Conservation (phyloP, 306 rosid species). For the Casuarina glauca region DNA sequence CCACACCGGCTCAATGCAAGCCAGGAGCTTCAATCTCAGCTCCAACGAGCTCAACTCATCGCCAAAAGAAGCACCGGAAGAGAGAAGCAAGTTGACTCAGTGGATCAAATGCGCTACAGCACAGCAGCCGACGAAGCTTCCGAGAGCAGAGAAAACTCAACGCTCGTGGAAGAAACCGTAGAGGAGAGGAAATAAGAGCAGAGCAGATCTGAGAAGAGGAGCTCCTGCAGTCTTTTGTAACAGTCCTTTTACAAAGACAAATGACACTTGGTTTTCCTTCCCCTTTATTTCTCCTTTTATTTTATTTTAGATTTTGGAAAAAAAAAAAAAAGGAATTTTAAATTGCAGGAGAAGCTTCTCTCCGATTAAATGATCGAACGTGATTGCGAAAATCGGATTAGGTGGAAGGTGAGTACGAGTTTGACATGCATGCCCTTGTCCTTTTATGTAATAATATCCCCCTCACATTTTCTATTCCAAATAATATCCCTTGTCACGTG, state of each 20-base stretch:
- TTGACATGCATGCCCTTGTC: constrained; percentile 26
- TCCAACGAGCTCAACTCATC: constrained; percentile 23
- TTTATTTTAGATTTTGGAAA: background rate
- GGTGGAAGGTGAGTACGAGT: constrained; percentile 21
- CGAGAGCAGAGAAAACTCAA: background rate
- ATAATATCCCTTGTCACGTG: background rate
- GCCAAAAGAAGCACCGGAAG: constrained; percentile 9
- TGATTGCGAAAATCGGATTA: constrained; percentile 9
- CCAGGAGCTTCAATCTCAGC: constrained; percentile 3
- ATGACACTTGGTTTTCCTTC: constrained; percentile 36
- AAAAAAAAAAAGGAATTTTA: background rate
- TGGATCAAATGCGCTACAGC: constrained; percentile 17
- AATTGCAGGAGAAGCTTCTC: constrained; percentile 49
- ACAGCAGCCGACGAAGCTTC: constrained; percentile 20
- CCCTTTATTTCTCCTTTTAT: constrained; percentile 23
- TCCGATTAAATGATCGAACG: constrained; percentile 2
- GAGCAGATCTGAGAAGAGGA: constrained; percentile 39
- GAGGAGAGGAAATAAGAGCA: constrained; percentile 16
- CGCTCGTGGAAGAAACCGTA: background rate
- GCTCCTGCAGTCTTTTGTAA: constrained; percentile 19
- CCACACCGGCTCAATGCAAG: constrained; percentile 29
- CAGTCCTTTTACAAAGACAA: constrained; percentile 27
- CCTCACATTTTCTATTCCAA: no score
- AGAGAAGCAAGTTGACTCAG: constrained; percentile 14
- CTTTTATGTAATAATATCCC: background rate